Conservation (phyloP, 2,329 filamentous ascomycete genomes). For the Arthrocladium fulminans region DNA sequence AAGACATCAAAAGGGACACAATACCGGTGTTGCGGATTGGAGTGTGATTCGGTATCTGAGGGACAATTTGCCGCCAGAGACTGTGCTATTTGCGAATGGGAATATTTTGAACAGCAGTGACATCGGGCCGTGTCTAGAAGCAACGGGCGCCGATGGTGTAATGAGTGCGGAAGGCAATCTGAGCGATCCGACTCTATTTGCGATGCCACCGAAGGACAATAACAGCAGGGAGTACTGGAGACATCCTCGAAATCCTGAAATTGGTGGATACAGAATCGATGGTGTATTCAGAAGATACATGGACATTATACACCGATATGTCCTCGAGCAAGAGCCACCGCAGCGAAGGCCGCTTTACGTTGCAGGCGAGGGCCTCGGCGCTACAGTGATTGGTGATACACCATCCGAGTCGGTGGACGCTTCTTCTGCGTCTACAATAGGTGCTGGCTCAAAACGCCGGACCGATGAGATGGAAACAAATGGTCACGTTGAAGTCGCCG, state of each 20-base stretch:
- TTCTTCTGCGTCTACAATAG: not conserved
- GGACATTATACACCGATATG: conserved; percentile 77
- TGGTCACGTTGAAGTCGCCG: too few species aligned
- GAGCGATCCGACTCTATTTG: conserved; percentile 83
- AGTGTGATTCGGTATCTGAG: conserved; percentile 69
- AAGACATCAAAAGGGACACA: conserved; percentile 89
- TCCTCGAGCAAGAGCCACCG: conserved; percentile 58
- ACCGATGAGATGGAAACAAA: too few species aligned
- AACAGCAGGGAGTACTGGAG: conserved; percentile 80
- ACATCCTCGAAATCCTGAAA: conserved; percentile 48
- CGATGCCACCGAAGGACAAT: conserved; percentile 53
- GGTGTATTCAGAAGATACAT: conserved; percentile 80
- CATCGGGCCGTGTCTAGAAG: conserved; percentile 65
- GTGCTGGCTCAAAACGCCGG: not conserved
- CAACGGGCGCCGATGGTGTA: conserved; percentile 79
- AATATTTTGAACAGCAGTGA: conserved; percentile 80
- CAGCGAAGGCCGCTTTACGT: conserved; percentile 64
- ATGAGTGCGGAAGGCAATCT: conserved; percentile 97
- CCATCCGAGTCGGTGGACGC: too few species aligned
- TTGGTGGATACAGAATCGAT: conserved; percentile 80
- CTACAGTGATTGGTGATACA: not conserved
- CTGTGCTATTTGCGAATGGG: conserved; percentile 93
- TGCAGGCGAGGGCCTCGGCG: conserved; percentile 40
- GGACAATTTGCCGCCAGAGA: conserved; percentile 73
- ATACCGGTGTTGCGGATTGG: conserved; percentile 93